These are phyloP conservation scores for Pythium dissimile DNA, from an alignment of 352 stramenopile genomes.

Conservation along the genomic window DNA sequence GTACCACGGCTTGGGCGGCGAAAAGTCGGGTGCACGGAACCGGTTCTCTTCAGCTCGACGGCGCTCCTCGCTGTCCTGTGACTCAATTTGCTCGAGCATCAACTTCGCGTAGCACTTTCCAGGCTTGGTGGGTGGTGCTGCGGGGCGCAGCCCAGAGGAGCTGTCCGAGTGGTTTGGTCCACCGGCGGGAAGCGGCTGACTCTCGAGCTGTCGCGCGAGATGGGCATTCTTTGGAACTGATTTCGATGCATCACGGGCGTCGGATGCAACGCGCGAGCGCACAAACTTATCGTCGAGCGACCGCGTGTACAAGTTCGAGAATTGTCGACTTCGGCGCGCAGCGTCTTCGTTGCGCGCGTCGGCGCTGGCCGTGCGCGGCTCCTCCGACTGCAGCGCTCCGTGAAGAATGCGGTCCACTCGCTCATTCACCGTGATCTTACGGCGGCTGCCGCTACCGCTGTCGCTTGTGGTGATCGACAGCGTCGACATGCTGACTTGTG, in stretches of 20 bases:
- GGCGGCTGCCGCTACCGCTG: conserved; percentile 10
- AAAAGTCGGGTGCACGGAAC: conserved; percentile 21
- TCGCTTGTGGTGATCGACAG: conserved; percentile 2
- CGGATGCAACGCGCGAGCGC: background rate
- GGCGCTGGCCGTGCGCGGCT: conserved; percentile 26
- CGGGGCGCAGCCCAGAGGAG: background rate
- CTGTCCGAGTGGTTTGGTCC: background rate
- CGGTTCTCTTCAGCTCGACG: conserved; percentile 4
- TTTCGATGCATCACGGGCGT: conserved; percentile 3
- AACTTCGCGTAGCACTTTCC: conserved; percentile 29
- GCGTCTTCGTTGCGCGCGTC: conserved; percentile 27
- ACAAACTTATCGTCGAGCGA: conserved; percentile 50
- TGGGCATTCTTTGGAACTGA: conserved; percentile 20
- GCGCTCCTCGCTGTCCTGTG: conserved; percentile 15
- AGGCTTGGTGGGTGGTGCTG: conserved; percentile 22
- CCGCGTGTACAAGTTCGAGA: conserved; percentile 42
- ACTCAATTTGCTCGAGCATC: conserved; percentile 24
- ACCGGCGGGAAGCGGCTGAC: conserved; percentile 13
- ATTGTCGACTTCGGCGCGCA: conserved; percentile 35
- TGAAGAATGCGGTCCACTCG: conserved; percentile 58
- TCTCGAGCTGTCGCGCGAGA: background rate
- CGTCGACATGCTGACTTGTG: background rate
- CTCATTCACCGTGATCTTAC: conserved; percentile 73
- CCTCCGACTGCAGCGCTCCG: conserved; percentile 30
- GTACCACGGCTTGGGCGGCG: conserved; percentile 47